Conservation (phyloP, 768 basidiomycete genomes). For the Trametopsis cervina region DNA sequence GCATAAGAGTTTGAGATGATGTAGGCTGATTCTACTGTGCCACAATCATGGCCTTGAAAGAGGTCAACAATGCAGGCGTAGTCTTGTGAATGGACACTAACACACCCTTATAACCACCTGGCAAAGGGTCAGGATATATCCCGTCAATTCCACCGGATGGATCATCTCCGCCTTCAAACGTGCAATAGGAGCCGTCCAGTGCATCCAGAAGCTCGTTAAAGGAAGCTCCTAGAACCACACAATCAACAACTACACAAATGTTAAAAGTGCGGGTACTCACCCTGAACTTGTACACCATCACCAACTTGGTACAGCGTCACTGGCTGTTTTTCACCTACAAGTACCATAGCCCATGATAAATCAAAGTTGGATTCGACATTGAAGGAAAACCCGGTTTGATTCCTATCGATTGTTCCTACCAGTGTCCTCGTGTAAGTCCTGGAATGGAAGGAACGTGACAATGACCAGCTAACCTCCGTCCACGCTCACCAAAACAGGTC, state of each 20-base stretch:
- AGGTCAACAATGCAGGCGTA: background rate
- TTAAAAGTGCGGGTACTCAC: too few species aligned
- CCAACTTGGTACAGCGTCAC: constrained; percentile 20
- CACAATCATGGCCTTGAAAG: constrained; percentile 23
- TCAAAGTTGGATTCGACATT: constrained; percentile 70
- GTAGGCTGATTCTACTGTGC: constrained; percentile 26
- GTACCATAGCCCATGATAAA: constrained; percentile 58
- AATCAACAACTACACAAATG: too few species aligned
- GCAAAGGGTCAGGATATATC: constrained; percentile 33
- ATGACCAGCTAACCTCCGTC: constrained; percentile 33
- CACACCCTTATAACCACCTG: constrained; percentile 33
- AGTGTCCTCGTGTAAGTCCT: too few species aligned
- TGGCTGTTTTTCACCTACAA: constrained; percentile 20
- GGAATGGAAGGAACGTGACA: too few species aligned
- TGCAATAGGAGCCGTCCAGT: constrained; percentile 35
- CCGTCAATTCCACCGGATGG: constrained; percentile 29
- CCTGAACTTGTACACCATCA: constrained; percentile 12
- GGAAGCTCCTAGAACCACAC: constrained; percentile 38
- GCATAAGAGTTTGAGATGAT: constrained; percentile 37
- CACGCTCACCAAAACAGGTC: constrained; percentile 29
- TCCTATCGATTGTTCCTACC: too few species aligned
- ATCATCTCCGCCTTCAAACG: constrained; percentile 40
- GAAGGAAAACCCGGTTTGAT: too few species aligned
- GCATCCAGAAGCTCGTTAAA: constrained; percentile 41
- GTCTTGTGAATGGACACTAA: background rate